Conservation (phyloP, 2,329 filamentous ascomycete genomes). For the Neonectria punicea region DNA sequence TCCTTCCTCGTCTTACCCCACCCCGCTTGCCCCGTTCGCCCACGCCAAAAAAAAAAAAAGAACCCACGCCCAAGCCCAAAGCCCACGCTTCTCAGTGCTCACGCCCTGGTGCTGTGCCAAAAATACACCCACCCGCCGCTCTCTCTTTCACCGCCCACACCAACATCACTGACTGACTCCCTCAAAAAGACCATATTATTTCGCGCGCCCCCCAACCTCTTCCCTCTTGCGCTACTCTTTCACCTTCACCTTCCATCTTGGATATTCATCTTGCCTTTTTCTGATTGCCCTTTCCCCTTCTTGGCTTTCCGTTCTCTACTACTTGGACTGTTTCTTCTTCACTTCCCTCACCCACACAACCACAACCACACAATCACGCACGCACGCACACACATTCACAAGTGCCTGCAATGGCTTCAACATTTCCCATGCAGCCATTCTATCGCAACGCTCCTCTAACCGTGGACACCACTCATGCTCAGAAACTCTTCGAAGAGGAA, state of each 20-base stretch:
- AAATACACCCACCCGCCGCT: constrained; percentile 22
- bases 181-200: constrained; percentile 42
- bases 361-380: constrained; percentile 28
- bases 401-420: constrained; percentile 59
- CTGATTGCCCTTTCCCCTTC: constrained; percentile 35
- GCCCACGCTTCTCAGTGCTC: constrained; percentile 14
- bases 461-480: constrained; percentile 64
- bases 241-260: constrained; percentile 34
- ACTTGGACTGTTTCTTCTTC: constrained; percentile 35
- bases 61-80: constrained; percentile 22
- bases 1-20: constrained; percentile 26
- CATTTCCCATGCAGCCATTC: constrained; percentile 61
- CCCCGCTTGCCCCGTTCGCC: constrained; percentile 25
- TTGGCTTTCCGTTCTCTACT: constrained; percentile 37
- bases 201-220: constrained; percentile 43
- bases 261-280: constrained; percentile 34
- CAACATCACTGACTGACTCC: constrained; percentile 43
- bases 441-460: constrained; percentile 62
- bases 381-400: constrained; percentile 26
- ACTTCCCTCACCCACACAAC: constrained; percentile 12
- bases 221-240: constrained; percentile 36
- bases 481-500: constrained; percentile 70
- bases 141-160: constrained; percentile 40
- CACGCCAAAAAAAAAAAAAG: constrained; percentile 26
- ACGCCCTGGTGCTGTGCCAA: constrained; percentile 24